These are phyloP conservation scores for Mortierella sp. DNA, from an alignment of 371 early-diverging fungal genomes.

Conservation along the genomic window DNA sequence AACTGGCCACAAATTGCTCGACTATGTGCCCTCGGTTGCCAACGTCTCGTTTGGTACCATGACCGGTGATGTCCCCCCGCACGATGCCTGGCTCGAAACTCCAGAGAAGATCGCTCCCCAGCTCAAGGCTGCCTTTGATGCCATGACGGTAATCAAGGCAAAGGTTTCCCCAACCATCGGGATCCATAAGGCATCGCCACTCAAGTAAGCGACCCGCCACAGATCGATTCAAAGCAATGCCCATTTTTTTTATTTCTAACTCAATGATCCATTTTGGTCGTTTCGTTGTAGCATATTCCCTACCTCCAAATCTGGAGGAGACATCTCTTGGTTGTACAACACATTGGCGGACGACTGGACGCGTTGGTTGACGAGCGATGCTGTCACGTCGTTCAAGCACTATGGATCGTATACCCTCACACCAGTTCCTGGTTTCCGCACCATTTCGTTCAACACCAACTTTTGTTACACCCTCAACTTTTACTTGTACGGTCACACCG, in stretches of 20 bases:
- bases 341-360: conserved; percentile 64
- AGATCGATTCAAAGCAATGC: not conserved
- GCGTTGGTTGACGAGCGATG: conserved; percentile 61
- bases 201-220: conserved; percentile 28
- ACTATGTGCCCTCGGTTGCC: conserved; percentile 53
- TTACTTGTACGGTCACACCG: conserved; percentile 38
- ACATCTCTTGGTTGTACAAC: conserved; percentile 64
- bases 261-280: not conserved
- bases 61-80: conserved; percentile 71
- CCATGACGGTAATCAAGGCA: conserved; percentile 58
- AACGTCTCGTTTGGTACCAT: conserved; percentile 61
- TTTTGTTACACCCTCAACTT: conserved; percentile 72
- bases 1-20: conserved; percentile 62
- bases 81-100: conserved; percentile 64
- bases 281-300: conserved; percentile 59
- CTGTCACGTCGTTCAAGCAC: conserved; percentile 51
- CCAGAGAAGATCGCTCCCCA: conserved; percentile 46
- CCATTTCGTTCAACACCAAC: conserved; percentile 74
- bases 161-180: conserved; percentile 71
- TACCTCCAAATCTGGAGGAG: conserved; percentile 57
- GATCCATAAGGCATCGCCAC: conserved; percentile 62
- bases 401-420: conserved; percentile 65
- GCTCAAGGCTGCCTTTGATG: conserved; percentile 56
- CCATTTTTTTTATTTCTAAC: not conserved
- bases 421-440: conserved; percentile 62